phyloP scores from a whole-genome alignment of 1,284 basidiomycete genomes.

The Cutaneotrichosporon spelunceum region DNA sequence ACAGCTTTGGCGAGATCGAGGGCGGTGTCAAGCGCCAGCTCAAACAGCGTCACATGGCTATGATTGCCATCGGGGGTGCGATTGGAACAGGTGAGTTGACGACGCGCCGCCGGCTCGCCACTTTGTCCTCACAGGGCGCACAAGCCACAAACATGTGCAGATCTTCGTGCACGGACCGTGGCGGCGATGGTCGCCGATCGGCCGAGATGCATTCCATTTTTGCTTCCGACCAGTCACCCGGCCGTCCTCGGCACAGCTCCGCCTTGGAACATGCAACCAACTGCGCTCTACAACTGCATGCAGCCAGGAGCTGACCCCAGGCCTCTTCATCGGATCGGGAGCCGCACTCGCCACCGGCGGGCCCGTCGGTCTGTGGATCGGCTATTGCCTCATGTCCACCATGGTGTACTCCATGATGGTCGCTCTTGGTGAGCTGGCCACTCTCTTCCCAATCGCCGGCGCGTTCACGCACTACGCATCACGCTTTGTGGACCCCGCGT shows the following conservation, averaged over 20 bases:
- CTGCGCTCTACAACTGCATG: background rate
- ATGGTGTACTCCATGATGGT: slow-evolving; percentile 51
- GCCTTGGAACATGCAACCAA: background rate
- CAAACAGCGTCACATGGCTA: slow-evolving; percentile 50
- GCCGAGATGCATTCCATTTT: background rate
- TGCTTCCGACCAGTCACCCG: too few relatives aligned
- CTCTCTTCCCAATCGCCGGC: slow-evolving; percentile 48
- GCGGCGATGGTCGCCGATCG: background rate
- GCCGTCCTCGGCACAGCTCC: too few relatives aligned
- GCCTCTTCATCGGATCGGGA: slow-evolving; percentile 56
- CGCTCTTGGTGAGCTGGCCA: slow-evolving; percentile 53
- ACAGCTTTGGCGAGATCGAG: slow-evolving; percentile 24
- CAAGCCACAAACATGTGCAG: background rate
- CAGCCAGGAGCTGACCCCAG: slow-evolving; percentile 25
- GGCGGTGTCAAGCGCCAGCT: slow-evolving; percentile 42
- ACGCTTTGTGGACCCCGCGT: slow-evolving; percentile 57
- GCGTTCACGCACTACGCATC: slow-evolving; percentile 49
- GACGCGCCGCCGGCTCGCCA: too few relatives aligned
- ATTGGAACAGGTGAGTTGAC: slow-evolving; percentile 43
- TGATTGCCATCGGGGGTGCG: slow-evolving; percentile 56
- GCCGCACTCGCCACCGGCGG: slow-evolving; percentile 54
- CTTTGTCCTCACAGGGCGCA: too few relatives aligned
- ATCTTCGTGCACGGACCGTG: background rate
- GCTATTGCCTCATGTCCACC: slow-evolving; percentile 47
- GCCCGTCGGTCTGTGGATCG: slow-evolving; percentile 52